phyloP scores from a whole-genome alignment of 768 basidiomycete genomes.

The Mycena galericulata region DNA sequence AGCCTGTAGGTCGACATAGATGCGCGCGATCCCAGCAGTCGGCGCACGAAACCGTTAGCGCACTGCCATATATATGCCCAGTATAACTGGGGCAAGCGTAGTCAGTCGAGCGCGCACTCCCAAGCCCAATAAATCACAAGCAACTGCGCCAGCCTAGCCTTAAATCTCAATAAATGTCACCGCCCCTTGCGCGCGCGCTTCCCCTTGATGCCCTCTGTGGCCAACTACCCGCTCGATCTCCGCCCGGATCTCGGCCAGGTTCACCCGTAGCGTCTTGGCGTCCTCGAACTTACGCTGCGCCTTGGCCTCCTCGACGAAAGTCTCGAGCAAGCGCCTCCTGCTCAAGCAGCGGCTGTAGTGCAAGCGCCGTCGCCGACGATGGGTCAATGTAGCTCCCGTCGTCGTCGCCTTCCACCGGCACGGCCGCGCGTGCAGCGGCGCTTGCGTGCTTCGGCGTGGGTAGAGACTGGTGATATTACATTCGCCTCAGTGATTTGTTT shows the following conservation, averaged over 20 bases:
- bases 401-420: constrained; percentile 30
- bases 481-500: background rate
- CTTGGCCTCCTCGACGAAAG: constrained; percentile 92
- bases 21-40: no score
- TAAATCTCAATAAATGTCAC: constrained; percentile 7
- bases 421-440: constrained; percentile 15
- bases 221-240: constrained; percentile 84
- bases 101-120: background rate
- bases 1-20: no score
- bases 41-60: background rate
- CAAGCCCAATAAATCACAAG: constrained; percentile 9
- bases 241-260: constrained; percentile 82
- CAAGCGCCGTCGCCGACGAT: constrained; percentile 76
- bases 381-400: constrained; percentile 59
- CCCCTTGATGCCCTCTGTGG: constrained; percentile 33
- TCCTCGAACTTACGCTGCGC: constrained; percentile 96
- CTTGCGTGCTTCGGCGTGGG: constrained; percentile 60
- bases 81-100: constrained; percentile 2
- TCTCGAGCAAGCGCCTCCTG: constrained; percentile 93
- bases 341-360: constrained; percentile 90
- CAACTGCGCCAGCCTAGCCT: background rate
- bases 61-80: no score
- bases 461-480: constrained; percentile 55
- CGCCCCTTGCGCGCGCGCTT: constrained; percentile 24
- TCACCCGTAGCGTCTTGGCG: constrained; percentile 83